phyloP scores from a whole-genome alignment of 192 early-diverging fungal species.

The Bifiguratus adelaidae region DNA sequence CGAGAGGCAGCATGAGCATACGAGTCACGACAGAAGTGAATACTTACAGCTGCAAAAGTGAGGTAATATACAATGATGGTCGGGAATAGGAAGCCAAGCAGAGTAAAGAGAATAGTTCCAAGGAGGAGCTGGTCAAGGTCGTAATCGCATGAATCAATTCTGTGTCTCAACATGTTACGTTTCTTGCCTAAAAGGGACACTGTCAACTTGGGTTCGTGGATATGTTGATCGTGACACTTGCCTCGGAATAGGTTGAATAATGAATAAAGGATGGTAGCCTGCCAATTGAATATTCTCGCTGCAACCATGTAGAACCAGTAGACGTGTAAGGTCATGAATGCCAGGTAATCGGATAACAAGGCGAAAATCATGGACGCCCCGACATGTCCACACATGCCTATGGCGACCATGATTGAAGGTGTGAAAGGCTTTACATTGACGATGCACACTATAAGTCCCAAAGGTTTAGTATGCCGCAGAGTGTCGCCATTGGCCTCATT shows the following conservation, averaged over 20 bases:
- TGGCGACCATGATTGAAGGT: conserved; percentile 51
- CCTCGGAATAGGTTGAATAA: conserved; percentile 91
- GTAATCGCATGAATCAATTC: conserved; percentile 91
- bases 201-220: neutral
- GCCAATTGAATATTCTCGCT: conserved; percentile 89
- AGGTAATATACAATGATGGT: conserved; percentile 91
- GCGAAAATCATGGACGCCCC: conserved; percentile 82
- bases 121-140: conserved; percentile 90
- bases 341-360: conserved; percentile 72
- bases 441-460: conserved; percentile 23
- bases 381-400: conserved; percentile 66
- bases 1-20: neutral
- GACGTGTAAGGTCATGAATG: conserved; percentile 81
- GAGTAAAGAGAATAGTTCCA: conserved; percentile 87
- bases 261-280: conserved; percentile 70
- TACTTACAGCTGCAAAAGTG: conserved; percentile 70
- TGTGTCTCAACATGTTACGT: conserved; percentile 76
- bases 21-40: neutral
- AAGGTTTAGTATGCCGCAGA: neutral
- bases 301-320: conserved; percentile 95
- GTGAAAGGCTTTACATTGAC: conserved; percentile 32
- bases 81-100: conserved; percentile 91
- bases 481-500: neutral
- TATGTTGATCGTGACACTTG: conserved; percentile 10
- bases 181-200: conserved; percentile 47